These are phyloP conservation scores for Ceratocystiopsis brevicomis DNA, from an alignment of 2,329 filamentous ascomycete species.

Conservation along the genomic window DNA sequence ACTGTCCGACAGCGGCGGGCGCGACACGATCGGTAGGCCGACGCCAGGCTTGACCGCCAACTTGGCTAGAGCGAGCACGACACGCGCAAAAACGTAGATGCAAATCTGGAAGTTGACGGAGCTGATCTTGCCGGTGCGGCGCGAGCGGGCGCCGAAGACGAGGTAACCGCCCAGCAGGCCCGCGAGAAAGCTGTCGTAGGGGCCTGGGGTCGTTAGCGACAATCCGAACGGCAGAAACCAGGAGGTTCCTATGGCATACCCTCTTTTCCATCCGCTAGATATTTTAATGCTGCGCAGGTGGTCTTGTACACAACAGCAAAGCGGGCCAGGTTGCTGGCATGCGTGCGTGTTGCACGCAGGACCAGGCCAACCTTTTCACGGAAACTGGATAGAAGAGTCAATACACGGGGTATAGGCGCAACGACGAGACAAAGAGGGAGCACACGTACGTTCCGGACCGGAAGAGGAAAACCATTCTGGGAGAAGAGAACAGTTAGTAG, in stretches of 20 bases:
- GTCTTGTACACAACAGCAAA: slow-evolving; percentile 87
- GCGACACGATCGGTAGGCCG: slow-evolving; percentile 31
- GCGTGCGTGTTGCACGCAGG: slow-evolving; percentile 69
- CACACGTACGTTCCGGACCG: slow-evolving; percentile 62
- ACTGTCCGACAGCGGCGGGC: slow-evolving; percentile 24
- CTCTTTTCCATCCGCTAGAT: slow-evolving; percentile 42
- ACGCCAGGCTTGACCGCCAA: slow-evolving; percentile 51
- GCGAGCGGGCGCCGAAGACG: slow-evolving; percentile 57
- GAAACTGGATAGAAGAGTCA: slow-evolving; percentile 23
- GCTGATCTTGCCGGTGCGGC: slow-evolving; percentile 48
- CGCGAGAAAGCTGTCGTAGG: slow-evolving; percentile 69
- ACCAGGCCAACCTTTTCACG: slow-evolving; percentile 63
- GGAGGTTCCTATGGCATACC: slow-evolving; percentile 14
- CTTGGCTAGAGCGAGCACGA: slow-evolving; percentile 67
- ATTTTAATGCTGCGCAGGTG: slow-evolving; percentile 55
- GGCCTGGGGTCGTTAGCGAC: slow-evolving; percentile 22
- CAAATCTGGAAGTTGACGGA: slow-evolving; percentile 92
- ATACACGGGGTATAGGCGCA: neutral
- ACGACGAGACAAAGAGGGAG: neutral
- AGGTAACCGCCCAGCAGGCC: slow-evolving; percentile 80
- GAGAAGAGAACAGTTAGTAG: slow-evolving; percentile 1
- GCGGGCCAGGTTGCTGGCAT: slow-evolving; percentile 77
- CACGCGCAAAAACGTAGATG: slow-evolving; percentile 91
- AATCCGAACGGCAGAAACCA: too few species aligned
- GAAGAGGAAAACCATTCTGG: slow-evolving; percentile 89